A percentile compares a stretch with the other conserved stretches of the same genome.
phyloP scores from a whole-genome alignment of 805 yeast genomes.

The Candida morakotiae region DNA sequence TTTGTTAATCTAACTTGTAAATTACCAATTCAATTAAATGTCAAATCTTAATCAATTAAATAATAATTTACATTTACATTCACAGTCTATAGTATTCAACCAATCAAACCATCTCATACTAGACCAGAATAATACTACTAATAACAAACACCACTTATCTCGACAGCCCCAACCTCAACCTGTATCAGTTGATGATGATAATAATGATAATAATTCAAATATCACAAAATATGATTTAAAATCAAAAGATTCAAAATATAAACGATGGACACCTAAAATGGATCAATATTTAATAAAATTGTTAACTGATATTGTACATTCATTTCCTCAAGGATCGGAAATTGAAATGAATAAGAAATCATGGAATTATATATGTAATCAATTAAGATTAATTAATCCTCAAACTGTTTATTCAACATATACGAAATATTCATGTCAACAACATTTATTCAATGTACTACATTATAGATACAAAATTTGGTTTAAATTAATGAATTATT shows the following conservation, averaged over 20 bases:
- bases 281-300: conserved; percentile 29
- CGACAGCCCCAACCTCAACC: conserved; percentile 11
- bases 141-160: conserved; percentile 11
- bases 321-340: conserved; percentile 25
- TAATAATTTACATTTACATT: conserved; percentile 2
- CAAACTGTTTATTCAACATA: conserved; percentile 38
- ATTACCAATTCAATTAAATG: neutral
- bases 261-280: conserved; percentile 37
- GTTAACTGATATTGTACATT: conserved; percentile 33
- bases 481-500: conserved; percentile 29
- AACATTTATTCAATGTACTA: conserved; percentile 32
- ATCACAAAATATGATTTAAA: conserved; percentile 29
- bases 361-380: conserved; percentile 35
- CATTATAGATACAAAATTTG: conserved; percentile 35
- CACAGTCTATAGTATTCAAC: neutral
- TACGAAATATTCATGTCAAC: conserved; percentile 36
- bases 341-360: conserved; percentile 33
- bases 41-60: neutral
- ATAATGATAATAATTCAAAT: too few relatives aligned
- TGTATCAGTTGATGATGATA: too few relatives aligned
- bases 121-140: conserved; percentile 10
- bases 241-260: conserved; percentile 32
- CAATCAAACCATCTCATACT: conserved; percentile 3
- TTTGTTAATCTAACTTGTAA: conserved; percentile 1
- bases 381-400: conserved; percentile 33